Percentiles rank a stretch among this genome's conserved stretches.
phyloP scores from a whole-genome alignment of 805 yeast species.

The Metschnikowia cerradonensis region DNA sequence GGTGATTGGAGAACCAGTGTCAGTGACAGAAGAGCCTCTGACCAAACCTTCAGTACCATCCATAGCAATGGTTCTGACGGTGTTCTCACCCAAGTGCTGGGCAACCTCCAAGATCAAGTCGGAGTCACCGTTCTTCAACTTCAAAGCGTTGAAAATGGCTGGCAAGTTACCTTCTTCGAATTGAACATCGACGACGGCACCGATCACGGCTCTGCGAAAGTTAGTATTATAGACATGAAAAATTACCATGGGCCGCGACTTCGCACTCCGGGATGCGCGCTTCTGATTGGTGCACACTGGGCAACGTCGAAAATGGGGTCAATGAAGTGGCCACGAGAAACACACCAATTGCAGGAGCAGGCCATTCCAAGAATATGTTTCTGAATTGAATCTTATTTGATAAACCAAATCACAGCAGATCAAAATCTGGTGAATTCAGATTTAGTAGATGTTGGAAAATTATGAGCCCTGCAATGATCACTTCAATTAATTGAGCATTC shows the following conservation, averaged over 20 bases:
- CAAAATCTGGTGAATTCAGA: too few relatives aligned
- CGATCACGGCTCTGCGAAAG: constrained; percentile 80
- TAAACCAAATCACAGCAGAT: too few relatives aligned
- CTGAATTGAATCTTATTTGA: too few relatives aligned
- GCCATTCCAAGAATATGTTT: not conserved
- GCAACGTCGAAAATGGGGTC: not conserved
- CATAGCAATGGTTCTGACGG: constrained; percentile 99
- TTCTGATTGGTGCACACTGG: constrained; percentile 5
- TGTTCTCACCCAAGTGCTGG: constrained; percentile 99
- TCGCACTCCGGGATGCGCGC: constrained; percentile 7
- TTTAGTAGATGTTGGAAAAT: too few relatives aligned
- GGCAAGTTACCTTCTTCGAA: constrained; percentile 97
- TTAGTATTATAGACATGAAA: constrained; percentile 25
- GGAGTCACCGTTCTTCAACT: constrained; percentile 69
- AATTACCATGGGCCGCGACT: constrained; percentile 3
- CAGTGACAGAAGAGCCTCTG: constrained; percentile 88
- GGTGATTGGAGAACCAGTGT: constrained; percentile 98
- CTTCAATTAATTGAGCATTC: too few relatives aligned
- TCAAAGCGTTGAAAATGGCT: constrained; percentile 94
- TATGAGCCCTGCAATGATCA: too few relatives aligned
- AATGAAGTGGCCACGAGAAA: too few relatives aligned
- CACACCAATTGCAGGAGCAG: not conserved
- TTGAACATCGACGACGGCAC: constrained; percentile 99
- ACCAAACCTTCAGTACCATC: constrained; percentile 99
- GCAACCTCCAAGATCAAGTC: constrained; percentile 97